Evolutionary conservation across 306 rosid species (phyloP), one percentile per base, ranked within the genome.

Genomic region (Prinsepia uniflora): DNA sequence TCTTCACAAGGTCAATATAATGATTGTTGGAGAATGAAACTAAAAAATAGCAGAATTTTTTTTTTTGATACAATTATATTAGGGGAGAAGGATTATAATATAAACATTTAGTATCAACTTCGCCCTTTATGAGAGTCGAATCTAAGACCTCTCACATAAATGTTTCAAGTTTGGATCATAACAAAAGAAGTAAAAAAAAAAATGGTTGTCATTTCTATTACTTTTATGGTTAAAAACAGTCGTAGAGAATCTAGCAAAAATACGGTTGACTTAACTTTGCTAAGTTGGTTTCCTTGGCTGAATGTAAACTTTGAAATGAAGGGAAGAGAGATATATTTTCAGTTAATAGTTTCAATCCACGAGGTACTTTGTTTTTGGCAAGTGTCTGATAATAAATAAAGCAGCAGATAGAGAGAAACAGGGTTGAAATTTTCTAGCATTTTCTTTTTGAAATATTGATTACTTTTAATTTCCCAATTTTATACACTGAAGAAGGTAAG

Each of bases 401-500:
- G 63, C 39, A 22, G 17, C 41, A 57, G 12, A 57, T 42, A 10
- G 20, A 22, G 7, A 20, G 42, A 22, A 7, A 4, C 20, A 46
- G 19, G 22, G 5, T 22, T 24, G 11, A 47, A 65, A 66, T 20
- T 66, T 66, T 66, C 30, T 24, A 24, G 2, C 30, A 24, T 24
- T 24, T 24, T 24, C 30, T 24, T 24, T 24, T 10, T 66, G 24
- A 13, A 66, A 22, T 6, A 13, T 45, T 46, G 70, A 65, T 6
- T 45, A 45, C 41, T 19, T 65, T 30, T 45, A 22, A 34, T 15
- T 46, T 65, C 56, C 53, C 19, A 47, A 47, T 30, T 66, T n/a
- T 66, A 66, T 47, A 66, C 0, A 66, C 20, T 30, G 11, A 65
- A 64, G 19, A 63, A 65, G 70, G 70, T 14, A 2, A 22, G 52